Percentiles rank a stretch among this genome's conserved stretches.
These are phyloP conservation scores for Tricholomella constricta DNA, from an alignment of 768 basidiomycete species.

Conservation along the genomic window DNA sequence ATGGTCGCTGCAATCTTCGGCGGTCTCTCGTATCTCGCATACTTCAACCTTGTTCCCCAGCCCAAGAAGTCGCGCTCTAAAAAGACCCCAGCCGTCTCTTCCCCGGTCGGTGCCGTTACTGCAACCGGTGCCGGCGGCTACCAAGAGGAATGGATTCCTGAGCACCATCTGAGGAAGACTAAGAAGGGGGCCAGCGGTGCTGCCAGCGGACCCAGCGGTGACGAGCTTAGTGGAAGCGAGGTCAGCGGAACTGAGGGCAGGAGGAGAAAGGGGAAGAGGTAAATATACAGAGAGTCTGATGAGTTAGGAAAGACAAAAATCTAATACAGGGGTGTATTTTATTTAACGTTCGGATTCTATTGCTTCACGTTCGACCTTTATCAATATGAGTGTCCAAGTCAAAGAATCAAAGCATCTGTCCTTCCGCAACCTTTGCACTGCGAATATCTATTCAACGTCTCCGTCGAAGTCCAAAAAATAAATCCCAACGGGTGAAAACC, in stretches of 20 bases:
- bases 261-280: constrained; percentile 55
- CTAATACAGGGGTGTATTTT: constrained; percentile 12
- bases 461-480: neutral
- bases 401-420: too few relatives aligned
- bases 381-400: neutral
- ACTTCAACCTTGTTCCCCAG: constrained; percentile 64
- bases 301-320: constrained; percentile 7
- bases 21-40: constrained; percentile 64
- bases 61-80: constrained; percentile 57
- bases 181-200: constrained; percentile 49
- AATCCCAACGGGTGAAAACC: neutral
- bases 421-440: neutral
- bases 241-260: constrained; percentile 63
- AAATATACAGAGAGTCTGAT: constrained; percentile 7
- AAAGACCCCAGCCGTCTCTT: constrained; percentile 48
- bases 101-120: constrained; percentile 58
- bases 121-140: constrained; percentile 72
- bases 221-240: constrained; percentile 68
- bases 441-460: neutral
- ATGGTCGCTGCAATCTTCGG: constrained; percentile 66
- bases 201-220: constrained; percentile 54
- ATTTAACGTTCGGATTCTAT: constrained; percentile 6
- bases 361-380: neutral
- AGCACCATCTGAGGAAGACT: constrained; percentile 76
- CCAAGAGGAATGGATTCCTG: constrained; percentile 92